These are phyloP conservation scores for Chondrus crispus DNA, from an alignment of 23 red algal genomes.

Conservation along the genomic window DNA sequence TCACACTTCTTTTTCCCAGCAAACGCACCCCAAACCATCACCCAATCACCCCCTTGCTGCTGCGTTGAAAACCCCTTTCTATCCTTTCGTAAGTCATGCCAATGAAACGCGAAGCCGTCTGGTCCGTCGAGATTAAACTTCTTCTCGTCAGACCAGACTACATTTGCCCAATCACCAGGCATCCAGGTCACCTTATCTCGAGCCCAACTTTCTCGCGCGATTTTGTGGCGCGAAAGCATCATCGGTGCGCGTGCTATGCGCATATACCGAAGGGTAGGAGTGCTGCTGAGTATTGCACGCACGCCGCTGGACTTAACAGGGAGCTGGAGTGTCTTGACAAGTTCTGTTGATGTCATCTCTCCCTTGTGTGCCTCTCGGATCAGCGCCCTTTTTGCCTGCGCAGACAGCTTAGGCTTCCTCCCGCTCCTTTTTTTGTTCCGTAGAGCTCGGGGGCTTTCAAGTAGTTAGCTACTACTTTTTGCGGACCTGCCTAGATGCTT, in stretches of 20 bases:
- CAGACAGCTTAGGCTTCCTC: neutral
- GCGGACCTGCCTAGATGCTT: too few relatives aligned
- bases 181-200: neutral
- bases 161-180: neutral
- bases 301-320: neutral
- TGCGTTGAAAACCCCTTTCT: neutral
- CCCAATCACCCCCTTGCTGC: neutral
- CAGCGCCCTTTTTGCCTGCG: neutral
- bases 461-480: neutral
- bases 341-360: neutral
- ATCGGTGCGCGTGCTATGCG: neutral
- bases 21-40: slow-evolving; percentile 24
- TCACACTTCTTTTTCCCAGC: neutral
- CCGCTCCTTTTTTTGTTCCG: neutral
- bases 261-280: neutral
- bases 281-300: neutral
- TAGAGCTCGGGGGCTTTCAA: neutral
- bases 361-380: neutral
- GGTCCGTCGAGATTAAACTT: neutral
- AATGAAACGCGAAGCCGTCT: neutral
- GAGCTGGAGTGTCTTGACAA: neutral
- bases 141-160: neutral
- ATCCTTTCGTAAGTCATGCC: neutral
- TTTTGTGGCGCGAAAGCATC: neutral
- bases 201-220: neutral